phyloP scores from a whole-genome alignment of 2,329 filamentous ascomycete genomes.

The Pseudogymnoascus sp. region DNA sequence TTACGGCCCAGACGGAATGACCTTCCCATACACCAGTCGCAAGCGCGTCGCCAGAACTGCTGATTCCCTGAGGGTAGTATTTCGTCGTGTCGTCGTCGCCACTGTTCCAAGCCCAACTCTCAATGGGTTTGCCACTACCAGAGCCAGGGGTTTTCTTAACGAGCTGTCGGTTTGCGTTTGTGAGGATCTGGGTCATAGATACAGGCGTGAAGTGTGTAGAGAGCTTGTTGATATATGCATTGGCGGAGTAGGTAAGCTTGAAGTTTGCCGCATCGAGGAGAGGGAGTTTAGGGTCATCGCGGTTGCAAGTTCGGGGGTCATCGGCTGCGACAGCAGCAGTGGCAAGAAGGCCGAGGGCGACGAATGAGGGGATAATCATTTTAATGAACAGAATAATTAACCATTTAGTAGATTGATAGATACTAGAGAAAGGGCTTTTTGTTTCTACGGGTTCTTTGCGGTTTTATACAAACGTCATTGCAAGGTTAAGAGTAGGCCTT shows the following conservation, averaged over 20 bases:
- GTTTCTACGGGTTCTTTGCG: background rate
- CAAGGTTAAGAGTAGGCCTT: background rate
- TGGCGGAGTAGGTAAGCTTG: constrained; percentile 6
- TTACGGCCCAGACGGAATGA: constrained; percentile 29
- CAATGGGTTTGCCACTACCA: background rate
- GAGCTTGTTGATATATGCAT: background rate
- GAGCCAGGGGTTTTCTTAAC: background rate
- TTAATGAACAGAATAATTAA: background rate
- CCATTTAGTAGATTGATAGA: background rate
- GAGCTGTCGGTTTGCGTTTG: background rate
- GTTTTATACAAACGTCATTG: background rate
- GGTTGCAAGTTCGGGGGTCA: background rate
- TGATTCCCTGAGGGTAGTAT: constrained; percentile 31
- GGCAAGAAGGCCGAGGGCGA: constrained; percentile 1
- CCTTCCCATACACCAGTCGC: constrained; percentile 28
- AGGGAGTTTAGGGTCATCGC: background rate
- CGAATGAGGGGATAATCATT: background rate
- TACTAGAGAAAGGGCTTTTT: background rate
- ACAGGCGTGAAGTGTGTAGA: background rate
- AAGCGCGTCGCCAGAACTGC: constrained; percentile 29
- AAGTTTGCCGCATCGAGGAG: background rate
- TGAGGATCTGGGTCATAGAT: constrained; percentile 2
- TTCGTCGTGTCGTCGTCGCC: constrained; percentile 28
- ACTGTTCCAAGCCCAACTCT: constrained; percentile 16
- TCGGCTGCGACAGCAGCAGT: background rate